Conservation (phyloP, 164 flowering plant genomes). For the Berberis thunbergii region DNA sequence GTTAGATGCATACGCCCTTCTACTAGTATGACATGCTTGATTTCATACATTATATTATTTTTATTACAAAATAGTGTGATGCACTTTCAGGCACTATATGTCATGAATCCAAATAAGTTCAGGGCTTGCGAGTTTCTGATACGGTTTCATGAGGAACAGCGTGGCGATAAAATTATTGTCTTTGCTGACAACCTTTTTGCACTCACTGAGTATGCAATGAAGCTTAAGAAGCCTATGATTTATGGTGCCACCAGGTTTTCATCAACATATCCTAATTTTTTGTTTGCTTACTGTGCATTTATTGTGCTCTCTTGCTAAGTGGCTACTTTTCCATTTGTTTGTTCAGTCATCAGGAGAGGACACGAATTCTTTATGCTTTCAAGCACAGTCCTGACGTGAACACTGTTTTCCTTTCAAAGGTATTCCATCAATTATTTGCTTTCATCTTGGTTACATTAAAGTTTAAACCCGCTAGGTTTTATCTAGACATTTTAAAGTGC, state of each 20-base stretch:
- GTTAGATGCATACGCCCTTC: too few species aligned
- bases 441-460: background rate
- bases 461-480: too few species aligned
- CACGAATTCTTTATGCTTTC: slow-evolving; percentile 83
- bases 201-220: slow-evolving; percentile 82
- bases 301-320: background rate
- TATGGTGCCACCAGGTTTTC: slow-evolving; percentile 95
- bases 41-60: background rate
- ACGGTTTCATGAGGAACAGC: slow-evolving; percentile 85
- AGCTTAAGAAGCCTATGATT: slow-evolving; percentile 94
- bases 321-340: slow-evolving; percentile 7
- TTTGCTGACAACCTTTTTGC: slow-evolving; percentile 99
- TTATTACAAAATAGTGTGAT: background rate
- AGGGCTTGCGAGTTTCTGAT: slow-evolving; percentile 31
- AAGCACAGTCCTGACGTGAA: slow-evolving; percentile 77
- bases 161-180: slow-evolving; percentile 95
- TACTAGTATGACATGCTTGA: background rate
- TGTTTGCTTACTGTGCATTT: background rate
- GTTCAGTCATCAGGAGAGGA: slow-evolving; percentile 86
- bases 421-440: slow-evolving; percentile 14
- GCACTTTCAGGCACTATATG: slow-evolving; percentile 79
- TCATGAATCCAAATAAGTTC: slow-evolving; percentile 37
- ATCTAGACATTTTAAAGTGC: too few species aligned
- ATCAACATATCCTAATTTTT: background rate
- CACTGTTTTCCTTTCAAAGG: slow-evolving; percentile 96